phyloP scores from a whole-genome alignment of 257 asterid species.

The Capsicum baccatum region DNA sequence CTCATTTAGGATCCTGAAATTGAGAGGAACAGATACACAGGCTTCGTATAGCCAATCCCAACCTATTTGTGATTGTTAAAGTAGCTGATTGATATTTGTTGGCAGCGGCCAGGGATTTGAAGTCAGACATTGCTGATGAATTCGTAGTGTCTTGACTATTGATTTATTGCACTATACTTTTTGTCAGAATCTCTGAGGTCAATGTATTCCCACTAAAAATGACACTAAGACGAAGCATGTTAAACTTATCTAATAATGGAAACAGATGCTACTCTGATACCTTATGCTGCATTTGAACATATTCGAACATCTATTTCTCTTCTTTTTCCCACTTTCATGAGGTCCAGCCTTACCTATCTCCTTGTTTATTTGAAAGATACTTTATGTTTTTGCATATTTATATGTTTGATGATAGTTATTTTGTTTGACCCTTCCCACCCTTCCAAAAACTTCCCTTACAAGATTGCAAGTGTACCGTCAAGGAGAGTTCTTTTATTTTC shows the following conservation, averaged over 20 bases:
- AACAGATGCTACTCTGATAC: not conserved
- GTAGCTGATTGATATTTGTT: not conserved
- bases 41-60: not conserved
- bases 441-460: not conserved
- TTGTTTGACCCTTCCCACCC: not conserved
- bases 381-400: not conserved
- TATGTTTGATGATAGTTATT: not conserved
- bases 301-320: not conserved
- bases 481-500: conserved; percentile 18
- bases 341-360: not conserved
- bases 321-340: not conserved
- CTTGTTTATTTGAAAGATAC: not conserved
- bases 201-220: too few species aligned
- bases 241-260: conserved; percentile 20
- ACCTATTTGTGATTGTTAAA: not conserved
- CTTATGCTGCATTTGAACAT: conserved; percentile 15
- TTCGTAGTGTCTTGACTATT: not conserved
- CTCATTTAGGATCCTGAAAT: conserved; percentile 24
- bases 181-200: too few species aligned
- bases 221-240: not conserved
- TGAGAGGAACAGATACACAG: not conserved
- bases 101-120: not conserved
- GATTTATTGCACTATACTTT: not conserved
- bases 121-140: not conserved
- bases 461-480: not conserved